Evolutionary conservation across 257 asterid species (phyloP).

Genomic region (Petrea volubilis): DNA sequence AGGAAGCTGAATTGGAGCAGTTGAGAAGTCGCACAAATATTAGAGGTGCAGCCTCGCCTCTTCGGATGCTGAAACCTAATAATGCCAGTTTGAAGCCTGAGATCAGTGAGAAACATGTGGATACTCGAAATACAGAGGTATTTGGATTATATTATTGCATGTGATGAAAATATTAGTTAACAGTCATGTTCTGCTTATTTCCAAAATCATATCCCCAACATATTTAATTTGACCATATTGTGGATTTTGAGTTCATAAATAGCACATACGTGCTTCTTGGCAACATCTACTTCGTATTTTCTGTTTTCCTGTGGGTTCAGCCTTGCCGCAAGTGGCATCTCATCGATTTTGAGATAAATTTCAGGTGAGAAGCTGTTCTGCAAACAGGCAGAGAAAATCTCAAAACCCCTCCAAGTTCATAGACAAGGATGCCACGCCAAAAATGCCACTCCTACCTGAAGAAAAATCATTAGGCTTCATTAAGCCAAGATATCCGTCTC

Average conservation of each 20-base stretch:
- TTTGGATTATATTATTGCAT: not conserved
- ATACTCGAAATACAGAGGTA: conserved; percentile 65
- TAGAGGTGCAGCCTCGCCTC: conserved; percentile 69
- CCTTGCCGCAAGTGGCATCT: conserved; percentile 12
- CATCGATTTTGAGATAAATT: conserved; percentile 27
- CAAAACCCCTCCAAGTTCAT: conserved; percentile 71
- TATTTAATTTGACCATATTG: not conserved
- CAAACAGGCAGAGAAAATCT: conserved; percentile 74
- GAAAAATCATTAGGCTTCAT: conserved; percentile 41
- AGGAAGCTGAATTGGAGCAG: conserved; percentile 81
- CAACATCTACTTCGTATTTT: not conserved
- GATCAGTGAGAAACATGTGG: conserved; percentile 44
- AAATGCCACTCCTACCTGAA: conserved; percentile 53
- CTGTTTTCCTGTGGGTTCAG: not conserved
- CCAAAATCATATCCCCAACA: not conserved
- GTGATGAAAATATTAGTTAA: not conserved
- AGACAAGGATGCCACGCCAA: conserved; percentile 62
- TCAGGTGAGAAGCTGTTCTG: conserved; percentile 73
- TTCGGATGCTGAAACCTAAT: conserved; percentile 53
- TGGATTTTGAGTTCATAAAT: not conserved
- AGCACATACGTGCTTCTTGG: not conserved
- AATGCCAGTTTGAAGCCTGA: conserved; percentile 57
- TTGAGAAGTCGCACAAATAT: conserved; percentile 50
- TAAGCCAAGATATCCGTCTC: conserved; percentile 71
- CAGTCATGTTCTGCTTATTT: not conserved